phyloP scores from a whole-genome alignment of 352 stramenopile genomes.

The Globisporangium takayamanum region DNA sequence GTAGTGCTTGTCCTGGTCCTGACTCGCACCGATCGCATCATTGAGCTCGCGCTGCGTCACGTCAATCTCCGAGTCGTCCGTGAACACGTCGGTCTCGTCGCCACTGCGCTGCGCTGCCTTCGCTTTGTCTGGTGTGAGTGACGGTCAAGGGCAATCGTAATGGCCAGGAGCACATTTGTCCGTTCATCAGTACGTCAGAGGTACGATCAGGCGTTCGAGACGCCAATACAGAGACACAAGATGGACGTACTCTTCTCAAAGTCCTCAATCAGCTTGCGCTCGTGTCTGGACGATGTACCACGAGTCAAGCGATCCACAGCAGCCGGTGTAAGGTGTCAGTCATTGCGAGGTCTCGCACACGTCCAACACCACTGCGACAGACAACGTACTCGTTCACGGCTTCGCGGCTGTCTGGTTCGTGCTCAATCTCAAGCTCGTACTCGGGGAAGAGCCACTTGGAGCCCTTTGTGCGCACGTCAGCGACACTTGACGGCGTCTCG shows the following conservation, averaged over 20 bases:
- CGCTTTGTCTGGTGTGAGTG: constrained; percentile 4
- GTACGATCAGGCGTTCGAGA: background rate
- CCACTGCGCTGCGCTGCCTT: background rate
- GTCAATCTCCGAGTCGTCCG: constrained; percentile 69
- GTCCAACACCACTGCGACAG: no score
- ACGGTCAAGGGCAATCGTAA: background rate
- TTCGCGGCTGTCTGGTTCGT: constrained; percentile 53
- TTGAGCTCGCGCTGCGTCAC: constrained; percentile 75
- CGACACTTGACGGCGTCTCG: constrained; percentile 24
- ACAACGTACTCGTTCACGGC: constrained; percentile 52
- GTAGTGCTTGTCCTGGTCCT: constrained; percentile 70
- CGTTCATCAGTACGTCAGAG: no score
- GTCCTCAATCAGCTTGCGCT: constrained; percentile 65
- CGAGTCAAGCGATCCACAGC: no score
- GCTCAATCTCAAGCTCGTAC: constrained; percentile 74
- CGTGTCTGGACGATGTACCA: constrained; percentile 17
- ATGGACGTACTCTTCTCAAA: constrained; percentile 52
- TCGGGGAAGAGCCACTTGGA: constrained; percentile 74
- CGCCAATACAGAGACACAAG: no score
- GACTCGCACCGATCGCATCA: constrained; percentile 48
- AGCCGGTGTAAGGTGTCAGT: no score
- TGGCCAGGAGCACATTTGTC: no score
- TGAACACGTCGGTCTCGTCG: constrained; percentile 45
- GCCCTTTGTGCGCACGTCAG: constrained; percentile 36
- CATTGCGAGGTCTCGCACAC: no score